Evolutionary conservation across 805 yeast genomes (phyloP).

Genomic region (Hemisphaericaspora nanyangensis): DNA sequence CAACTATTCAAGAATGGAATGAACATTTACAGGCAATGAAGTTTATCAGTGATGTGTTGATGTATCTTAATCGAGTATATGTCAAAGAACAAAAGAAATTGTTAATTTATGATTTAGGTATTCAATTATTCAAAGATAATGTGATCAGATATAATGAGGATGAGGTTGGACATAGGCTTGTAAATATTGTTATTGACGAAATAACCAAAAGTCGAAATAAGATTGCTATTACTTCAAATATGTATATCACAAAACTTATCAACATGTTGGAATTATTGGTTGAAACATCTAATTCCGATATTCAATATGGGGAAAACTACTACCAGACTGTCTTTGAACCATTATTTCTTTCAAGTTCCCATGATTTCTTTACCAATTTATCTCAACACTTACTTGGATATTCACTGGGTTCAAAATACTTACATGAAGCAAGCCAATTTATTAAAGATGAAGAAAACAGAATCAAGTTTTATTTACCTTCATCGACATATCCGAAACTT

Average conservation of each 20-base stretch:
- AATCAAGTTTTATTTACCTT: slow-evolving; percentile 50
- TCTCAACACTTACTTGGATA: slow-evolving; percentile 41
- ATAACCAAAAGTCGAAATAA: slow-evolving; percentile 52
- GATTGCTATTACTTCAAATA: slow-evolving; percentile 48
- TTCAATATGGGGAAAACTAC: slow-evolving; percentile 50
- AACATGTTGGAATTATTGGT: slow-evolving; percentile 68
- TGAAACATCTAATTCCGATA: slow-evolving; percentile 30
- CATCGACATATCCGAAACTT: slow-evolving; percentile 50
- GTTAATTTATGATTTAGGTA: slow-evolving; percentile 68
- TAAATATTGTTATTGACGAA: slow-evolving; percentile 49
- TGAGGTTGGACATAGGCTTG: slow-evolving; percentile 49
- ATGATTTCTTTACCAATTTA: slow-evolving; percentile 48
- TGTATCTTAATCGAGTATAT: slow-evolving; percentile 84
- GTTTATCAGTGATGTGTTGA: slow-evolving; percentile 76
- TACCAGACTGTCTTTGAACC: slow-evolving; percentile 69
- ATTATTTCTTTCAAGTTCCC: slow-evolving; percentile 49
- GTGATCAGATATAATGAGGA: slow-evolving; percentile 49
- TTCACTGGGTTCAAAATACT: slow-evolving; percentile 51
- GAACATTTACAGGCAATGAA: slow-evolving; percentile 71
- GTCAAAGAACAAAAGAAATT: slow-evolving; percentile 65
- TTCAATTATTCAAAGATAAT: slow-evolving; percentile 59
- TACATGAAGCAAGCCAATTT: slow-evolving; percentile 49
- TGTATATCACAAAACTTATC: slow-evolving; percentile 56
- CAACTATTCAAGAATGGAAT: slow-evolving; percentile 53
- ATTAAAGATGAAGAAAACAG: slow-evolving; percentile 62